A percentile compares a stretch with the other conserved stretches of the same genome.
These are phyloP conservation scores for Datura wrightii DNA, from an alignment of 257 asterid species.

Conservation along the genomic window DNA sequence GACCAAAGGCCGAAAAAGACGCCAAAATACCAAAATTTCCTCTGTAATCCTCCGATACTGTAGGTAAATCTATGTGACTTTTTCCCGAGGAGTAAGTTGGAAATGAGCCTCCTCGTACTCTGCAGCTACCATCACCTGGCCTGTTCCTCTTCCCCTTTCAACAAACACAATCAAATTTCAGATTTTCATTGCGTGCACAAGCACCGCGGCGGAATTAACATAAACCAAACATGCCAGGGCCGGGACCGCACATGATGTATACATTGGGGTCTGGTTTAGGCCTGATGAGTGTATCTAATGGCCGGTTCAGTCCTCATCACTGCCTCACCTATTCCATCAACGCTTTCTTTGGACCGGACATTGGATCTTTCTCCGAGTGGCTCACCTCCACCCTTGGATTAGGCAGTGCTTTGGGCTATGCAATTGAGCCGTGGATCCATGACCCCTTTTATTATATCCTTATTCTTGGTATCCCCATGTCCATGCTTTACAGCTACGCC, in stretches of 20 bases:
- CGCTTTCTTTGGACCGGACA: slow-evolving; percentile 97
- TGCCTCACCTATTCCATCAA: slow-evolving; percentile 79
- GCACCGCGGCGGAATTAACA: neutral
- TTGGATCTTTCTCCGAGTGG: slow-evolving; percentile 94
- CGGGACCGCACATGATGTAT: slow-evolving; percentile 97
- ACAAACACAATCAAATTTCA: neutral
- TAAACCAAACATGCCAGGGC: slow-evolving; percentile 78
- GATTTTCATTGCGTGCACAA: neutral
- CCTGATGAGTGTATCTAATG: slow-evolving; percentile 69
- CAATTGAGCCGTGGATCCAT: slow-evolving; percentile 78
- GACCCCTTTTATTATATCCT: slow-evolving; percentile 73
- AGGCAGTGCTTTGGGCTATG: slow-evolving; percentile 63
- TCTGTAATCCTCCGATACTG: neutral
- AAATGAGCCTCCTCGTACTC: neutral
- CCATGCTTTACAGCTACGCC: slow-evolving; percentile 59
- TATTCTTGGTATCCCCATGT: slow-evolving; percentile 71
- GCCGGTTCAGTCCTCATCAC: slow-evolving; percentile 92
- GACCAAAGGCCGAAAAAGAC: no score
- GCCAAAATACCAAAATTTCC: no score
- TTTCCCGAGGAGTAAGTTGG: neutral
- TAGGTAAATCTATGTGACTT: neutral
- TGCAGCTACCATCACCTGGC: neutral
- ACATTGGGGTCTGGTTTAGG: slow-evolving; percentile 83
- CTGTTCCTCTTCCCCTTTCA: neutral
- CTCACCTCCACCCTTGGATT: slow-evolving; percentile 66